A percentile compares a stretch with the other conserved stretches of the same genome.
phyloP scores from a whole-genome alignment of 768 basidiomycete species.

The Russula abietina region DNA sequence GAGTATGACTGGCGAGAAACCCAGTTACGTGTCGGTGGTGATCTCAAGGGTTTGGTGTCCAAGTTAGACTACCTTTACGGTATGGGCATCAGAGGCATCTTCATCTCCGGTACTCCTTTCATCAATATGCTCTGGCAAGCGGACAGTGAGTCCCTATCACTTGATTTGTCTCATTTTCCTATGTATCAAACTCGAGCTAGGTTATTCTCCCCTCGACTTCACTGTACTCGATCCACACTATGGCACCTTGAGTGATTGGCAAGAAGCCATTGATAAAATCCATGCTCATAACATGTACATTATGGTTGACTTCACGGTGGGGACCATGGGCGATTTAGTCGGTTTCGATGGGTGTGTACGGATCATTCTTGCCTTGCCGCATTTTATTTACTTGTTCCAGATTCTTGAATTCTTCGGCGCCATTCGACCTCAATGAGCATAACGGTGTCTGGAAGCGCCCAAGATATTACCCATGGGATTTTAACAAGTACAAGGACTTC shows the following conservation, averaged over 20 bases:
- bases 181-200: constrained; percentile 35
- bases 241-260: constrained; percentile 82
- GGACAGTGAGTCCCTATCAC: constrained; percentile 60
- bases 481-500: constrained; percentile 81
- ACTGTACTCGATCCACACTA: constrained; percentile 88
- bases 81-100: constrained; percentile 81
- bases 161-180: neutral
- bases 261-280: constrained; percentile 61
- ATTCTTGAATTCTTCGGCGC: constrained; percentile 71
- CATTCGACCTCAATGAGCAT: constrained; percentile 74
- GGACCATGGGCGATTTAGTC: constrained; percentile 84
- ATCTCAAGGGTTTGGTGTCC: constrained; percentile 68
- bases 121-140: constrained; percentile 97
- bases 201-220: constrained; percentile 92
- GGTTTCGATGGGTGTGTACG: constrained; percentile 72
- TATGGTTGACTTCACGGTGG: constrained; percentile 91
- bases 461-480: constrained; percentile 76
- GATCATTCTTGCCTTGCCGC: constrained; percentile 3
- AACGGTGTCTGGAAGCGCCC: constrained; percentile 69
- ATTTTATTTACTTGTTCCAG: constrained; percentile 36
- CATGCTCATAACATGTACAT: constrained; percentile 85
- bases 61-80: constrained; percentile 84
- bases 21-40: constrained; percentile 84
- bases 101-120: constrained; percentile 89
- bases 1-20: constrained; percentile 87